phyloP scores from a whole-genome alignment of 164 flowering plant genomes.

The Dillenia turbinata region DNA sequence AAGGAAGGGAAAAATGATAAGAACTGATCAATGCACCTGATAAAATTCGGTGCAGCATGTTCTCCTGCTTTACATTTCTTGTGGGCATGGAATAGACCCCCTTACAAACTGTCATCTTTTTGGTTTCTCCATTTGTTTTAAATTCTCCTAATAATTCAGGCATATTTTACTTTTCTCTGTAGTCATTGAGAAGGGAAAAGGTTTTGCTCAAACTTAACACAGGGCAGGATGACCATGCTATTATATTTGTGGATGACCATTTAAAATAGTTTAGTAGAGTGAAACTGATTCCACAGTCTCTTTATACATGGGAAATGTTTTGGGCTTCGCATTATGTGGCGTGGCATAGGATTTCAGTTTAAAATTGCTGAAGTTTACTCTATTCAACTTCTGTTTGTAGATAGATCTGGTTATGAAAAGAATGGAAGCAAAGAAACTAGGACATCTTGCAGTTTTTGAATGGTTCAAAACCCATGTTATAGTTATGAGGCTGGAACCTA shows the following conservation, averaged over 20 bases:
- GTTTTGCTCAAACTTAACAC: constrained; percentile 78
- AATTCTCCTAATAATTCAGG: neutral
- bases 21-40: too few species aligned
- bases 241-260: constrained; percentile 88
- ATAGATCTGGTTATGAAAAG: constrained; percentile 54
- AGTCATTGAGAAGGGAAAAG: constrained; percentile 67
- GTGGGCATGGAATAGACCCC: too few species aligned
- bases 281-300: too few species aligned
- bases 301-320: too few species aligned
- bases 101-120: too few species aligned
- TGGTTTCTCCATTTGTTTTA: too few species aligned
- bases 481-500: constrained; percentile 61
- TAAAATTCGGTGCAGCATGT: too few species aligned
- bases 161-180: constrained; percentile 15
- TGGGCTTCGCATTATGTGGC: too few species aligned
- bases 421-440: constrained; percentile 47
- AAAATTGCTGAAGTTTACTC: too few species aligned
- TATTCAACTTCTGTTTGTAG: constrained; percentile 24
- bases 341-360: too few species aligned
- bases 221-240: constrained; percentile 95
- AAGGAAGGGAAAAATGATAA: too few species aligned
- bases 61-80: too few species aligned
- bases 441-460: constrained; percentile 56
- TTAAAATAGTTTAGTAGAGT: constrained; percentile 55
- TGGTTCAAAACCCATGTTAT: constrained; percentile 77